phyloP scores from a whole-genome alignment of 73 alveolate species.

The Paramecium biaurelia region DNA sequence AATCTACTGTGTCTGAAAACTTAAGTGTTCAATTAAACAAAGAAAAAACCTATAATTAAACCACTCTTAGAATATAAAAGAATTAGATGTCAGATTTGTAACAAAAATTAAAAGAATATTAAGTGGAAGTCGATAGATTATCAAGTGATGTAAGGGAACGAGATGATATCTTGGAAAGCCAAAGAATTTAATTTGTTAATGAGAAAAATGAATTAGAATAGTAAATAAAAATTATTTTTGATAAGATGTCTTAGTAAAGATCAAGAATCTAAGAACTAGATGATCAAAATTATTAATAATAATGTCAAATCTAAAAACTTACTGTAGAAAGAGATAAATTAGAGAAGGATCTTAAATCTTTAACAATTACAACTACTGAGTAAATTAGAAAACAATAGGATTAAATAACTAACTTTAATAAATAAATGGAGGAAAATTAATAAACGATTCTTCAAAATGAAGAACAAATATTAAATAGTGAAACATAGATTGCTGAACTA shows the following conservation, averaged over 20 bases:
- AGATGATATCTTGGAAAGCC: background rate
- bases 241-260: background rate
- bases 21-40: background rate
- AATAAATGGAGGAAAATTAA: background rate
- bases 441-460: background rate
- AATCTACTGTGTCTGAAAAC: background rate
- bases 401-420: background rate
- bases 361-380: background rate
- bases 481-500: conserved; percentile 13
- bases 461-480: background rate
- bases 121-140: conserved; percentile 15
- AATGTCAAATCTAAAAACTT: background rate
- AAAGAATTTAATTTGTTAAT: background rate
- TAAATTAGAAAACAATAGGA: background rate
- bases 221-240: conserved; percentile 17
- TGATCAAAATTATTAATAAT: background rate
- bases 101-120: conserved; percentile 48
- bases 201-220: conserved; percentile 59
- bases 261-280: background rate
- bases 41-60: background rate
- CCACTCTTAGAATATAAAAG: background rate
- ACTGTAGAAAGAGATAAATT: background rate
- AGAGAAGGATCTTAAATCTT: background rate
- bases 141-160: conserved; percentile 10
- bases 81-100: background rate